These are phyloP conservation scores for Gleditsia sinensis DNA, from an alignment of 306 rosid genomes.

Conservation along the genomic window DNA sequence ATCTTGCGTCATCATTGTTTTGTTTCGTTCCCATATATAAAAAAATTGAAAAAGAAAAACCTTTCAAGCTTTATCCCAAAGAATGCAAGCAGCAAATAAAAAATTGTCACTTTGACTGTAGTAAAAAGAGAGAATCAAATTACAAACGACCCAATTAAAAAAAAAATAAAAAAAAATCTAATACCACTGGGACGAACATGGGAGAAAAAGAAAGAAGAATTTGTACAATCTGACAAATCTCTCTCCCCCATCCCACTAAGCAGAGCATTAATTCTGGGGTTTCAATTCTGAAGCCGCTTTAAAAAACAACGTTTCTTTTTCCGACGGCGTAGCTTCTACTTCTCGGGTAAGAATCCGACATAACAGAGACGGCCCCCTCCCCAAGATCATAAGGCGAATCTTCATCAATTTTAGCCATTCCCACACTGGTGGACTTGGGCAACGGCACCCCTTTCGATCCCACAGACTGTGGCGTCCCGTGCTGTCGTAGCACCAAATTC, in stretches of 20 bases:
- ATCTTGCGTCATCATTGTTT: background rate
- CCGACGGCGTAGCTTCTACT: slow-evolving; percentile 71
- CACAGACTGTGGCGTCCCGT: background rate
- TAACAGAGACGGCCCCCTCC: slow-evolving; percentile 12
- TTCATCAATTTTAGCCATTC: slow-evolving; percentile 77
- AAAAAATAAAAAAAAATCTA: no score
- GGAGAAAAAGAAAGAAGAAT: background rate
- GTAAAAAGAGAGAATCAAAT: background rate
- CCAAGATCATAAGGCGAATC: slow-evolving; percentile 52
- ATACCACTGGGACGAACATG: background rate
- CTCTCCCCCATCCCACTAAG: background rate
- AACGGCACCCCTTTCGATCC: slow-evolving; percentile 50
- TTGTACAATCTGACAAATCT: background rate
- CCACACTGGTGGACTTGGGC: slow-evolving; percentile 69
- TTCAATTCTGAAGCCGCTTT: background rate
- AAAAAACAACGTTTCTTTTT: slow-evolving; percentile 34
- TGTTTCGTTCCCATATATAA: background rate
- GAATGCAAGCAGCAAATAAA: background rate
- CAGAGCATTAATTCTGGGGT: background rate
- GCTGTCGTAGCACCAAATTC: slow-evolving; percentile 50
- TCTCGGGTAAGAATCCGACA: slow-evolving; percentile 50
- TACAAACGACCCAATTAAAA: background rate
- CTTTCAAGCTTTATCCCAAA: no score
- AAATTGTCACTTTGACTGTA: background rate
- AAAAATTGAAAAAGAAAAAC: no score